Base-by-base conservation (phyloP, 768 basidiomycete genomes). In the Lentinula boryana region DNA sequence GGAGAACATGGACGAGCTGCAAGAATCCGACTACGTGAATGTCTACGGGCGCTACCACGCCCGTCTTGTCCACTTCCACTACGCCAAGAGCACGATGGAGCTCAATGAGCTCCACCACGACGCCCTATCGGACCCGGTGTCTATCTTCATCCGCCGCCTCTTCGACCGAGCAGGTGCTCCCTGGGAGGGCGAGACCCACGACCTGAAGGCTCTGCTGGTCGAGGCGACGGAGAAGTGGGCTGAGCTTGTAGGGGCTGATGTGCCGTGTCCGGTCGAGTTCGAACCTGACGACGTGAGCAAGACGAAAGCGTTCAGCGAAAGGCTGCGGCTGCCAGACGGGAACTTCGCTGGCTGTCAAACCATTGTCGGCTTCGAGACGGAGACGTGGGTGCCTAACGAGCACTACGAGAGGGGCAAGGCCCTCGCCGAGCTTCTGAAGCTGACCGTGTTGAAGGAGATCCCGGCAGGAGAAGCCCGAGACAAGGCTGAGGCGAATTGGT, bases 181-280 rank as follows among this genome's bases (percentile, higher is more conserved):
- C 7, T 84, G 82, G 81, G 78, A 80, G 68, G 81, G 79, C 60
- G 81, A 84, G 66, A 79, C 78, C 63, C 66, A 69, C 71, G 73
- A 58, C 53, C 74, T 83, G 69, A 81, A 81, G 73, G 66, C 63
- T 70, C 66, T 72, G 63, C 77, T 84, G 1, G 78, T 83, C 64
- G 54, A 75, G 54, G 78, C 73, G 62, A 75, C 71, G 64, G 63
- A 81, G 66, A 10, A 36, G 35, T 36, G 35, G 35, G 35, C 5
- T 5, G 10, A 36, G 64, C 75, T 83, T 63, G 68, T 74, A 53
- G 75, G 70, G 59, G 73, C 53, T 68, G 72, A 67, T 32, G 57
- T 35, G 61, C 72, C 78, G 68, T 82, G 78, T 75, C 80, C 80
- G 21, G 56, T 82, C 70, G 69, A 50, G 68, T 82, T 82, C 68